Base-by-base conservation (phyloP, 1,284 basidiomycete species). In the Grifola frondosa region DNA sequence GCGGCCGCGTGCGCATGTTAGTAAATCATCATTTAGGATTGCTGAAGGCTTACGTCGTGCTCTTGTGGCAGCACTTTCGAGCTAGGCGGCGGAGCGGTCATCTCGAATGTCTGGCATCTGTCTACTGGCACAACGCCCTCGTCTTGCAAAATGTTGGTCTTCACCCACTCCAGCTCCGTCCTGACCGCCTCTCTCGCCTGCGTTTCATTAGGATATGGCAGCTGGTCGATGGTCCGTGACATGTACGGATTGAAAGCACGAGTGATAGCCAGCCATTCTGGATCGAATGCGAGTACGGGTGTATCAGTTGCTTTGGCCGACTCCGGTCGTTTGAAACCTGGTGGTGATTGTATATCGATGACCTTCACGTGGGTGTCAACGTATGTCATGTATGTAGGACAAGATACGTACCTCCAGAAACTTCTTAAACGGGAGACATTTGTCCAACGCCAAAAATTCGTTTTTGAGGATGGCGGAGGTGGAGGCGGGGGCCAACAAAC, bases 181-280 rank as follows among this genome's bases (percentile, higher is more conserved):
- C 70, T 64, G 20, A 97, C 78, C 40, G 83, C 71, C 2, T 68
- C 69, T 12, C 80, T 69, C 0, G 87, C 74, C 3, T 77, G 69
- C 1, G 66, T 61, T 33, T 80, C 77, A 3, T 75, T 73, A 0
- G 90, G 88, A 46, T 91, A 85, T 1, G 67, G 51, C 2, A 68
- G 62, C 41, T 83, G 79, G 7, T 65, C 62, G 5, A 64, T 70
- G 5, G 64, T 61, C 0, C 71, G 69, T 1, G 88, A 84, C 48
- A 98, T 77, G 67, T 79, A 86, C 0, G 84, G 81, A 53, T 96
- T 83, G 54, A 95, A 85, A 0, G 90, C 92, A 5, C 89, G 85
- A 0, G 84, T 85, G 61, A 98, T 93, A 0, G 94, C 94, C 17
- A 99, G 80, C 97, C 96, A 99, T 63, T 92, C 79, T 3, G 85